Evolutionary conservation across 1,139 yeast genomes (phyloP), one percentile per base, ranked within the genome.

Genomic region (Yamadazyma kanchanaburiensis): DNA sequence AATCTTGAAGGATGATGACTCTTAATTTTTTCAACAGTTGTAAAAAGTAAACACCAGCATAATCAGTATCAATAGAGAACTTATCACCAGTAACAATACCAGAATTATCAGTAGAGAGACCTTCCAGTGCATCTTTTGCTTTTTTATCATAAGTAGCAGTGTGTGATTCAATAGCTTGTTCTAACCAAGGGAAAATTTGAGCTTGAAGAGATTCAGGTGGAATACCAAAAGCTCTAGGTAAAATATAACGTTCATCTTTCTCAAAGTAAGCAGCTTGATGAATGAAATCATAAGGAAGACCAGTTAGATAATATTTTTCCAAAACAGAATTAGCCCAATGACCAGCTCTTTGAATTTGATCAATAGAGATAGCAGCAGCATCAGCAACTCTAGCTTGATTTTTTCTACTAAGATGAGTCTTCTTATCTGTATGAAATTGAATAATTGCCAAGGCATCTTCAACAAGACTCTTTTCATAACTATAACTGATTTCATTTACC

Each of bases 171-270:
- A 12, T 25, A 4, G 12, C 32, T 8, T 25, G 23, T 18, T 37
- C 38, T 19, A 37, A 21, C 33, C 33, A 37, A 8, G 40, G 38
- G 12, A 34, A 37, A 12, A 37, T 34, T 30, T 25, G 29, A 14
- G 12, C 21, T 21, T 16, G 19, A 10, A 37, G 28, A 4, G 19
- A 4, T 2, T 24, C 25, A 8, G 31, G 27, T 10, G 40, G 38
- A 5, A 10, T 19, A 4, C 17, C 5, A 3, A 18, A 8, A 8
- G 26, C 27, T 18, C 38, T 27, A 3, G 27, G 33, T 12, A 37
- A 16, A 13, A 21, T 17, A 16, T 35, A 32, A 2, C n/a, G 6
- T 22, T 37, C 35, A 9, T 21, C 16, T 4, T 14, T 10, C 4
- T 14, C 8, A 19, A 35, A 30, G 8, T 30, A 15, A 12, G 34